Conservation (phyloP, 305 asterid species). For the Plantago lanceolata region DNA sequence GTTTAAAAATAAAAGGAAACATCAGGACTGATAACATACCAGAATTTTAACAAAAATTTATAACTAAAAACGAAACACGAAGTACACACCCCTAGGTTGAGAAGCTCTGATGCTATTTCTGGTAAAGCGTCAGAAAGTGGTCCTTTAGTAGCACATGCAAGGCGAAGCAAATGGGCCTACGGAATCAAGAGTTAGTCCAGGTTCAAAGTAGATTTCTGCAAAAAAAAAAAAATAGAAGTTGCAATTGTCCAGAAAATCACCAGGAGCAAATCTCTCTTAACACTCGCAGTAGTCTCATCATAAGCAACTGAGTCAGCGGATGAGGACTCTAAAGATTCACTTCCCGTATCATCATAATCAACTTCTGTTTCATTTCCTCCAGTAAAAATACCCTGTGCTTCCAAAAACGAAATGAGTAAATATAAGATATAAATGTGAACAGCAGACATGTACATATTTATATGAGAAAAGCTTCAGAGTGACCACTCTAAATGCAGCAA, state of each 20-base stretch:
- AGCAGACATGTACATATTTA: too few species aligned
- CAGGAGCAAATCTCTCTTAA: slow-evolving; percentile 73
- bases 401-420: neutral
- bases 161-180: slow-evolving; percentile 91
- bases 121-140: slow-evolving; percentile 74
- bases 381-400: slow-evolving; percentile 50
- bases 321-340: slow-evolving; percentile 43
- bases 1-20: slow-evolving; percentile 20
- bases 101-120: slow-evolving; percentile 77
- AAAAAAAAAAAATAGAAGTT: neutral
- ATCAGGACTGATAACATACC: slow-evolving; percentile 3
- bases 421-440: neutral
- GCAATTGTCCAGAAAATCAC: slow-evolving; percentile 35
- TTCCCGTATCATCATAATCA: slow-evolving; percentile 37
- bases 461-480: neutral
- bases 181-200: slow-evolving; percentile 28
- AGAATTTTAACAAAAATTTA: slow-evolving; percentile 20
- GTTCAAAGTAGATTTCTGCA: slow-evolving; percentile 18
- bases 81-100: slow-evolving; percentile 63
- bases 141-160: slow-evolving; percentile 81
- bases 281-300: slow-evolving; percentile 46
- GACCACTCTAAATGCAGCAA: neutral
- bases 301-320: slow-evolving; percentile 37
- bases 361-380: slow-evolving; percentile 44
- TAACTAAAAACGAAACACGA: too few species aligned